These are phyloP conservation scores for Ganoderma leucocontextum DNA, from an alignment of 1,284 basidiomycete species.

Conservation along the genomic window DNA sequence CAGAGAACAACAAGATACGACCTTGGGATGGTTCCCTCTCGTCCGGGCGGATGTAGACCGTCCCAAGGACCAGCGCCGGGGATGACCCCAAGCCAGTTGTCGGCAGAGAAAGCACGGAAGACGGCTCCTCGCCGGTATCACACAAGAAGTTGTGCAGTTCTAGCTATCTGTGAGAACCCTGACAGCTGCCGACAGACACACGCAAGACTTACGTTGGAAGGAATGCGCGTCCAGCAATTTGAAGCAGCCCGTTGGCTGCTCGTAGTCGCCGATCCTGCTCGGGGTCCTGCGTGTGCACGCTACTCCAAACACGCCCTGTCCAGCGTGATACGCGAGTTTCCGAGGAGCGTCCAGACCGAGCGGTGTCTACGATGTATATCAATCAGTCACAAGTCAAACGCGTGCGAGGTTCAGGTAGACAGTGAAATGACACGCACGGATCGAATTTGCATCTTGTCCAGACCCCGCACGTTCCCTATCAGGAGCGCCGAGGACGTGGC, in stretches of 20 bases:
- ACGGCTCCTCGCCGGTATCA: slow-evolving; percentile 65
- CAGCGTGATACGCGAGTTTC: slow-evolving; percentile 65
- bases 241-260: slow-evolving; percentile 62
- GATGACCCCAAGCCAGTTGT: slow-evolving; percentile 40
- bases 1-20: slow-evolving; percentile 61
- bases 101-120: slow-evolving; percentile 56
- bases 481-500: slow-evolving; percentile 63
- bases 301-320: slow-evolving; percentile 68
- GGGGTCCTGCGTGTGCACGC: slow-evolving; percentile 64
- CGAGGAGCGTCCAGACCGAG: slow-evolving; percentile 75
- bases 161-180: slow-evolving; percentile 37
- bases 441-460: slow-evolving; percentile 85
- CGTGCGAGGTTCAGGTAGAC: slow-evolving; percentile 3
- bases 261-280: slow-evolving; percentile 60
- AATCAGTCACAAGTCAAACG: slow-evolving; percentile 2
- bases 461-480: slow-evolving; percentile 71
- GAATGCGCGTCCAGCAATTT: slow-evolving; percentile 72
- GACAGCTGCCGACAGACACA: slow-evolving; percentile 3
- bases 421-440: slow-evolving; percentile 57
- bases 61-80: slow-evolving; percentile 68
- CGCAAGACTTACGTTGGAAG: slow-evolving; percentile 67
- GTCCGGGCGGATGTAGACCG: slow-evolving; percentile 54
- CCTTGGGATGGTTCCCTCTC: slow-evolving; percentile 70
- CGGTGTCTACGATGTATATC: slow-evolving; percentile 55
- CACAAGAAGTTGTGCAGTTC: slow-evolving; percentile 63